These are phyloP conservation scores for Cyberlindnera euphorbiiphila DNA, from an alignment of 805 yeast genomes.

Conservation along the genomic window DNA sequence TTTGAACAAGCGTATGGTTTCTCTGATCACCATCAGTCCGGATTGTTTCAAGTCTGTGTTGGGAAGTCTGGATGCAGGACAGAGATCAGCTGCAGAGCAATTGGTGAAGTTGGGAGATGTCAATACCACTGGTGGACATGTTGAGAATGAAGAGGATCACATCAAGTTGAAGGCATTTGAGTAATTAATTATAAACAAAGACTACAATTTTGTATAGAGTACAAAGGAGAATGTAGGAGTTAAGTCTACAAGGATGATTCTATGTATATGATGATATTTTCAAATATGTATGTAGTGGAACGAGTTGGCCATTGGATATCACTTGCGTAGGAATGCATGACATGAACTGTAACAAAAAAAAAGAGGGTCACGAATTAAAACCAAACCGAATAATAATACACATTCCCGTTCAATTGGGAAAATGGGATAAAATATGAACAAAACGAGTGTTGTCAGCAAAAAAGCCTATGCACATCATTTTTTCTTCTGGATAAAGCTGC, in stretches of 20 bases:
- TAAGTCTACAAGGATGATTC: too few relatives aligned
- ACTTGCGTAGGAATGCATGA: too few relatives aligned
- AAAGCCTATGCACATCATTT: neutral
- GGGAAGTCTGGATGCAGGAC: slow-evolving; percentile 36
- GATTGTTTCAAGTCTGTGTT: slow-evolving; percentile 47
- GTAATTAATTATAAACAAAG: slow-evolving; percentile 1
- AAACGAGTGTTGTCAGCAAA: neutral
- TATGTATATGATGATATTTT: too few relatives aligned
- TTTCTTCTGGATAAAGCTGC: slow-evolving; percentile 10
- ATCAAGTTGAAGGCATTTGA: slow-evolving; percentile 52
- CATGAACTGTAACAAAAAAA: neutral
- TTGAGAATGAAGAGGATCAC: slow-evolving; percentile 29
- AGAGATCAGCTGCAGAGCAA: slow-evolving; percentile 39
- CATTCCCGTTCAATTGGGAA: neutral
- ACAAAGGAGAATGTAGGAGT: neutral
- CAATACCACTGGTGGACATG: slow-evolving; percentile 17
- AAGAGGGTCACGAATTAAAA: neutral
- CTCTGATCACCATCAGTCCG: slow-evolving; percentile 42
- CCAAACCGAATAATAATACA: too few relatives aligned
- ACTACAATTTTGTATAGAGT: too few relatives aligned
- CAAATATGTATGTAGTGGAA: neutral
- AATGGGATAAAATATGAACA: neutral
- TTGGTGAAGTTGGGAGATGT: slow-evolving; percentile 36
- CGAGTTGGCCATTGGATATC: too few relatives aligned
- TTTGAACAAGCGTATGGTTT: slow-evolving; percentile 43